A percentile compares a stretch with the other conserved stretches of the same genome.
These are phyloP conservation scores for Aspergillus sclerotioniger DNA, from an alignment of 495 filamentous ascomycete species.

Conservation along the genomic window DNA sequence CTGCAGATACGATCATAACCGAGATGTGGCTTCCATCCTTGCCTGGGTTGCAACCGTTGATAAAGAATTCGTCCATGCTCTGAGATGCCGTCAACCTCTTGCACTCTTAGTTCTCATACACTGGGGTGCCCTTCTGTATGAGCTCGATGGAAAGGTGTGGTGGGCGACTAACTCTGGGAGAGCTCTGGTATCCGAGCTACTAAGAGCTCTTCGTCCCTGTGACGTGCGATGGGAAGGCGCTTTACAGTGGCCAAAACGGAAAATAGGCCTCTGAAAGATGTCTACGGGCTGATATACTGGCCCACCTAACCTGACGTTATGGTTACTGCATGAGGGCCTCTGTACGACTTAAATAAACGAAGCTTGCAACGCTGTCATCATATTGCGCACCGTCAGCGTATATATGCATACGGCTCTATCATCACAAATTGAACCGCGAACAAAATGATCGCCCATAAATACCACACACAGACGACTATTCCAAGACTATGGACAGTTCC, in stretches of 20 bases:
- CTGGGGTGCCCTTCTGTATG: slow-evolving; percentile 35
- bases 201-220: slow-evolving; percentile 18
- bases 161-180: slow-evolving; percentile 37
- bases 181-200: slow-evolving; percentile 32
- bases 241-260: slow-evolving; percentile 32
- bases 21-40: slow-evolving; percentile 31
- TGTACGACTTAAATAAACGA: not conserved
- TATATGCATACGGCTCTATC: no score
- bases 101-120: slow-evolving; percentile 38
- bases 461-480: not conserved
- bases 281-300: not conserved
- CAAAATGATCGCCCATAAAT: not conserved
- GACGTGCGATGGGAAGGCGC: slow-evolving; percentile 26
- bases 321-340: not conserved
- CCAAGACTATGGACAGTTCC: not conserved
- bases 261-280: slow-evolving; percentile 25
- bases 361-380: no score
- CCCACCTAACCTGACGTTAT: not conserved
- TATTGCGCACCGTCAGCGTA: no score
- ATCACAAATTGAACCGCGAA: not conserved
- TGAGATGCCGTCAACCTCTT: slow-evolving; percentile 32
- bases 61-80: slow-evolving; percentile 34
- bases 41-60: slow-evolving; percentile 38
- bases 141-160: slow-evolving; percentile 37
- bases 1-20: slow-evolving; percentile 17